Conservation (phyloP, 371 early-diverging fungal species). For the Actinomortierella wolfii region DNA sequence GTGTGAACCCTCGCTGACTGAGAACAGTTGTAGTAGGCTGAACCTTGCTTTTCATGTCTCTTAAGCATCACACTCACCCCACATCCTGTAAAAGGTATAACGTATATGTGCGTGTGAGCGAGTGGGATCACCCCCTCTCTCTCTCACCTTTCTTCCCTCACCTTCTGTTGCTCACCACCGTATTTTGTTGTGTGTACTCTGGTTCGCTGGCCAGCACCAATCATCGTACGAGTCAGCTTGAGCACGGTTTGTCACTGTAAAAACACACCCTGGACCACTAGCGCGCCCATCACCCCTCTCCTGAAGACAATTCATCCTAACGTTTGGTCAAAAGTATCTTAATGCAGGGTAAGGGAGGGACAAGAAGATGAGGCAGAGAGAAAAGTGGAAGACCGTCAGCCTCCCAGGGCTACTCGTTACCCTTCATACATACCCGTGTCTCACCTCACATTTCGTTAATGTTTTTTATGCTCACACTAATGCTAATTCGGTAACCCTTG, state of each 20-base stretch:
- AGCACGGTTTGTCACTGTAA: background rate
- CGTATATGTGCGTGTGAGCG: background rate
- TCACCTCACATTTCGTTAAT: no score
- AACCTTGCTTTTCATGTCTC: no score
- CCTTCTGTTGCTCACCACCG: no score
- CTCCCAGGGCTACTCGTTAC: no score
- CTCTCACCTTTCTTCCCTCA: background rate
- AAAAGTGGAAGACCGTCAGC: background rate
- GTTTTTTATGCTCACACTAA: no score
- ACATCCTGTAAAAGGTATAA: no score
- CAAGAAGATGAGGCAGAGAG: background rate
- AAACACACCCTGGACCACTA: conserved; percentile 80
- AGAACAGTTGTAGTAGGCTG: no score
- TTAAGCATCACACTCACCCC: no score
- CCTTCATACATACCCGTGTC: no score
- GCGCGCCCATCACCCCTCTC: conserved; percentile 64
- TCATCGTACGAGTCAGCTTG: background rate
- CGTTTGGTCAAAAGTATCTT: conserved; percentile 10
- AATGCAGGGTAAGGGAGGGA: conserved; percentile 1
- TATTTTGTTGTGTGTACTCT: background rate
- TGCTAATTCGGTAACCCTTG: no score
- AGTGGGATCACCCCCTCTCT: background rate
- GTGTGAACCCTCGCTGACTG: no score
- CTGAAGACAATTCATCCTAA: conserved; percentile 26
- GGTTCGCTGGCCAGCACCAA: background rate